phyloP scores from a whole-genome alignment of 441 rosid species.

The Gossypium davidsonii region DNA sequence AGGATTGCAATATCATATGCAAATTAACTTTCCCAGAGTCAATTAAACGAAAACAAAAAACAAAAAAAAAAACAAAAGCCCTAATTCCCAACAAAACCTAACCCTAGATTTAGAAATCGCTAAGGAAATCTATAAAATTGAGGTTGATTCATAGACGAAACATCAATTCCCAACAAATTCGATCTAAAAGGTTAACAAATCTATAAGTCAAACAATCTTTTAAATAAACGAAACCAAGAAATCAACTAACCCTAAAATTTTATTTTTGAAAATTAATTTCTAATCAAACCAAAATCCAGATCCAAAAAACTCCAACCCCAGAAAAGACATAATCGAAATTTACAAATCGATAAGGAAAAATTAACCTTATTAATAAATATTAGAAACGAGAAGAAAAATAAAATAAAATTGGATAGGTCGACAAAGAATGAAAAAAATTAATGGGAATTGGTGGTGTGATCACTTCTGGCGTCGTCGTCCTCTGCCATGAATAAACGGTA shows the following conservation, averaged over 20 bases:
- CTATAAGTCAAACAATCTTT: neutral
- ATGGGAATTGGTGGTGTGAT: too few species aligned
- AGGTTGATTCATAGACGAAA: neutral
- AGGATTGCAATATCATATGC: neutral
- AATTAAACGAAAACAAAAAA: neutral
- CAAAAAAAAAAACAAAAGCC: constrained; percentile 6
- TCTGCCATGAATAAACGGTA: too few species aligned
- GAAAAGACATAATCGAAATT: neutral
- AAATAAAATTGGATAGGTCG: too few species aligned
- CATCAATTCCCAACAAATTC: neutral
- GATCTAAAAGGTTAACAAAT: neutral
- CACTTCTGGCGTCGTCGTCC: too few species aligned
- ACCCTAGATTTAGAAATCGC: constrained; percentile 25
- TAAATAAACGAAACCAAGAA: neutral
- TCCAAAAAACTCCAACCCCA: constrained; percentile 5
- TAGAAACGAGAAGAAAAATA: too few species aligned
- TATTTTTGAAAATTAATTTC: neutral
- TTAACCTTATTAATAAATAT: too few species aligned
- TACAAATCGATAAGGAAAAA: neutral
- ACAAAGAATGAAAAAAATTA: too few species aligned
- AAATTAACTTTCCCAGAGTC: constrained; percentile 3
- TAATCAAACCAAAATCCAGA: neutral
- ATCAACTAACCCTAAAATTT: neutral
- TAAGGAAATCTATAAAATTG: constrained; percentile 4
- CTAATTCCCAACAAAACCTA: constrained; percentile 16